Evolutionary conservation across 768 basidiomycete species (phyloP).

Genomic region (Dioszegia crocea): DNA sequence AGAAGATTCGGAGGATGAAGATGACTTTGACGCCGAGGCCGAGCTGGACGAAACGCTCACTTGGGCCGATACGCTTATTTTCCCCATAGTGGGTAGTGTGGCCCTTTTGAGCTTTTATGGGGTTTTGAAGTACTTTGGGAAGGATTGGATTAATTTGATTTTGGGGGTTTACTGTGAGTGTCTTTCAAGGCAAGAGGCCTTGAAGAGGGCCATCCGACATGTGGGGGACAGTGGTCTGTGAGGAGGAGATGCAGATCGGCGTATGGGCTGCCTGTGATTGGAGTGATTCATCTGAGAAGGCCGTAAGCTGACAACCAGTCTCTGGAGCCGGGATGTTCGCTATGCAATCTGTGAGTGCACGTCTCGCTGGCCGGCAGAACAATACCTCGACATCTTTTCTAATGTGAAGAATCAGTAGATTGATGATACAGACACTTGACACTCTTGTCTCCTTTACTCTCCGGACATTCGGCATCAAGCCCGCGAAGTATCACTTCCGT

Average conservation of each 20-base stretch:
- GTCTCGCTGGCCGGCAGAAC: conserved; percentile 51
- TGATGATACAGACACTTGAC: conserved; percentile 18
- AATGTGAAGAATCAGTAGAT: not conserved
- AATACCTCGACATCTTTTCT: too few relatives aligned
- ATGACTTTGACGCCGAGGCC: conserved; percentile 54
- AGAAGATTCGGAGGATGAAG: conserved; percentile 19
- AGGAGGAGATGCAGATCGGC: not conserved
- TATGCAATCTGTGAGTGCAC: conserved; percentile 38
- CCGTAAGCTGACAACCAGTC: conserved; percentile 2
- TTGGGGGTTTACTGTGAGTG: conserved; percentile 54
- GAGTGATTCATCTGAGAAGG: too few relatives aligned
- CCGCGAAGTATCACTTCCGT: conserved; percentile 36
- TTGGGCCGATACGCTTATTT: conserved; percentile 45
- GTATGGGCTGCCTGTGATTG: too few relatives aligned
- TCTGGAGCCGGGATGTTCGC: conserved; percentile 39
- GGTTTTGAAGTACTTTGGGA: conserved; percentile 69
- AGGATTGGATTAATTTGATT: conserved; percentile 74
- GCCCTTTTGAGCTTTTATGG: conserved; percentile 66
- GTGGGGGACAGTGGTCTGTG: too few relatives aligned
- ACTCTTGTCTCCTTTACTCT: conserved; percentile 20
- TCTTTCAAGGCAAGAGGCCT: not conserved
- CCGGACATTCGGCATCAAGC: conserved; percentile 16
- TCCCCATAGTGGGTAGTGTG: conserved; percentile 58
- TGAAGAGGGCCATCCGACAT: too few relatives aligned
- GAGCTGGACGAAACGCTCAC: conserved; percentile 58